phyloP scores from a whole-genome alignment of 2,329 filamentous ascomycete species.

The Arthrobotrys sinensis region DNA sequence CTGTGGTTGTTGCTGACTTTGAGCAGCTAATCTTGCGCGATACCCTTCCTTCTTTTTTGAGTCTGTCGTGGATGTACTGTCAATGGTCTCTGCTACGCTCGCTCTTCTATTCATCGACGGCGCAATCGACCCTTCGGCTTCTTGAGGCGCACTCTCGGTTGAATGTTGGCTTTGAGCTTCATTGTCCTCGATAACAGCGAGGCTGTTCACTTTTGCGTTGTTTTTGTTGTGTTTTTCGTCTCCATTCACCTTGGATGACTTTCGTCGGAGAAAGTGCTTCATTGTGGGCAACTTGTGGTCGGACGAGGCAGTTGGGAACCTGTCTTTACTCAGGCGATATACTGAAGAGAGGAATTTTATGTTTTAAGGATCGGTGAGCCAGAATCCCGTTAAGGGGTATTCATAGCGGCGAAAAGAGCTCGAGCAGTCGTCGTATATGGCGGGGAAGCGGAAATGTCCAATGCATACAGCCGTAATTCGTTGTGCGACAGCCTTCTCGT shows the following conservation, averaged over 20 bases:
- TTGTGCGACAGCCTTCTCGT: conserved; percentile 48
- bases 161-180: conserved; percentile 18
- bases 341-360: background rate
- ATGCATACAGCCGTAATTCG: conserved; percentile 51
- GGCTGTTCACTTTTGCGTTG: conserved; percentile 47
- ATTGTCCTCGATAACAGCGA: conserved; percentile 41
- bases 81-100: conserved; percentile 47
- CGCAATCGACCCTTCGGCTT: background rate
- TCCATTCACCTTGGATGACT: conserved; percentile 35
- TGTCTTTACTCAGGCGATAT: background rate
- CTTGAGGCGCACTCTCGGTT: background rate
- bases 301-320: background rate
- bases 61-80: conserved; percentile 41
- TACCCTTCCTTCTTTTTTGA: conserved; percentile 49
- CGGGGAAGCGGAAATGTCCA: conserved; percentile 43
- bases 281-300: conserved; percentile 2
- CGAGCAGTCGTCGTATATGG: conserved; percentile 20
- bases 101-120: conserved; percentile 16
- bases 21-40: conserved; percentile 36
- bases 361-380: background rate
- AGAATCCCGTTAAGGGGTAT: conserved; percentile 38
- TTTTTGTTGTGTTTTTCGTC: conserved; percentile 57
- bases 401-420: conserved; percentile 23
- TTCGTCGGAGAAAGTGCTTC: conserved; percentile 53
- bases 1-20: conserved; percentile 32